Base-by-base conservation (phyloP, 108 stramenopile genomes). In the Discostella stelligeroides region DNA sequence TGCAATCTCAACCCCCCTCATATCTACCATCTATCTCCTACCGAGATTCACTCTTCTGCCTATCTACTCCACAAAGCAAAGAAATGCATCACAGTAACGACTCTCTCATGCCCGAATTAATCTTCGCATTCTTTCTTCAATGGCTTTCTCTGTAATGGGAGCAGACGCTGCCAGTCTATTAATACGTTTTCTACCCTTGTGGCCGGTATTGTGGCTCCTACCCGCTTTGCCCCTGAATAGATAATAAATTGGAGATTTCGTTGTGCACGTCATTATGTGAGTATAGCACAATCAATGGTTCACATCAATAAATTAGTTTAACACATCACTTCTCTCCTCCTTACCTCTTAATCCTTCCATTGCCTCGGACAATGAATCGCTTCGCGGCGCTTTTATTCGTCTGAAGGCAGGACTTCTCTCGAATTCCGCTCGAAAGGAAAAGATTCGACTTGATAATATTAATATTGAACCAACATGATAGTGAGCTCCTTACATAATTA, bases 301-400 rank as follows among this genome's bases (percentile, higher is more conserved):
- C n/a, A n/a, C n/a, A n/a, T n/a, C n/a, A n/a, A n/a, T n/a, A n/a
- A n/a, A n/a, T n/a, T n/a, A n/a, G n/a, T n/a, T n/a, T 13, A 55
- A 17, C 4, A 49, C 1, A 25, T 56, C 25, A 55, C 13, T 34
- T 6, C 3, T 34, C 3, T 34, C 3, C 34, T 37, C 67, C 86
- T 64, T 65, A 90, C 87, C 91, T 78, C 45, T 87, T 90, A 63
- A 93, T 78, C 24, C 86, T 80, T 40, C 86, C 92, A 61, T 83
- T 80, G 11, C 89, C 89, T 66, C 86, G 75, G 34, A 89, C 78
- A 13, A 81, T 76, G 59, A 93, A 88, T 64, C 92, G 71, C 49
- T 90, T 90, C 54, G 88, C 85, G 39, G 74, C 82, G 49, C 88
- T 85, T 50, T 87, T 85, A 66, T 86, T 85, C 12, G 91, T 92